Evolutionary conservation across 495 filamentous ascomycete genomes (phyloP), one percentile per base, ranked within the genome.

Genomic region (Xylona heveae): DNA sequence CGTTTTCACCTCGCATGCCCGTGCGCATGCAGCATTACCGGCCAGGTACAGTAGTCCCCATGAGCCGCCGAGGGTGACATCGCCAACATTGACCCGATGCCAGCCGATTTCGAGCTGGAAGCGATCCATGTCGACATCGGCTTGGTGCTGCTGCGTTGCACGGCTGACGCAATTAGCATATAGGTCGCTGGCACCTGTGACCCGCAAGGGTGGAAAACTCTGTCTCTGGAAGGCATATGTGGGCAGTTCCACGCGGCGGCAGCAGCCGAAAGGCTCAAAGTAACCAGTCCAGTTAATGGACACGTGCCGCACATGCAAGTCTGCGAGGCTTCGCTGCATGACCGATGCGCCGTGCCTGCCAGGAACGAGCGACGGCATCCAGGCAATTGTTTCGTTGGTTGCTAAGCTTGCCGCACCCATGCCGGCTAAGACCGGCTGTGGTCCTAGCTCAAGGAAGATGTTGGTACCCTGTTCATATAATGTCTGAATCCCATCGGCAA

Each of bases 201-300:
- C n/a, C n/a, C n/a, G n/a, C n/a, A n/a, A n/a, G n/a, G n/a, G n/a
- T n/a, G n/a, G 27, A 34, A 38, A 34, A 17, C 14, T 18, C 27
- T 45, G 31, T 25, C 47, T 36, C 28, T 49, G 48, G 37, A 52
- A 52, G 26, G 48, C 46, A 30, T 52, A 52, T 0, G 48, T 52
- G 5, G 48, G 48, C 6, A 52, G 28, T 27, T 37, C 19, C 19
- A 52, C 44, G 1, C 40, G 29, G 15, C 26, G 38, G n/a, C n/a
- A n/a, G 18, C 36, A 49, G 31, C 38, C 38, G 31, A 49, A 44
- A 15, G 44, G 38, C 26, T 38, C 21, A 31, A 46, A 52, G 37
- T 45, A 52, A 0, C 23, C 39, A 1, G 19, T 6, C 48, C 48
- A 52, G 38, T 49, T 31, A 20, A 49, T 38, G 3, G 39, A 18